Conservation (phyloP, 2,329 filamentous ascomycete species). For the Xylaria sp. region DNA sequence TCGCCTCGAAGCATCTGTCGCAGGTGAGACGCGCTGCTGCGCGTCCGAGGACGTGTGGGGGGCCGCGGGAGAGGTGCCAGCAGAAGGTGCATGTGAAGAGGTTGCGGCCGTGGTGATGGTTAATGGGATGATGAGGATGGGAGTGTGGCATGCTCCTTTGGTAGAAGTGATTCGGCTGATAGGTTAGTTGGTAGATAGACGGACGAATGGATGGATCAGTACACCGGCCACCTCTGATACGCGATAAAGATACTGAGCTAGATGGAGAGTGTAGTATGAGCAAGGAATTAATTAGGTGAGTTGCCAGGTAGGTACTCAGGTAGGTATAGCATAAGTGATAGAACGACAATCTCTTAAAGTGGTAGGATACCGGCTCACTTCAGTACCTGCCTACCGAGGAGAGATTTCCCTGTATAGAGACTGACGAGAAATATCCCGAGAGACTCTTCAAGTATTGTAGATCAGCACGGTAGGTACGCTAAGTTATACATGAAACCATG, state of each 20-base stretch:
- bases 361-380: not conserved
- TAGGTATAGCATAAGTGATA: not conserved
- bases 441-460: not conserved
- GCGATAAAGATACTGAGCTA: not conserved
- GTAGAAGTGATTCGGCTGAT: not conserved
- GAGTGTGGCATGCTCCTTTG: not conserved
- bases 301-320: no score
- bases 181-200: not conserved
- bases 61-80: conserved; percentile 55
- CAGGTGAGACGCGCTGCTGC: conserved; percentile 62
- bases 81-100: conserved; percentile 68
- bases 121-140: not conserved
- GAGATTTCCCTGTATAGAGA: not conserved
- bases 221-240: not conserved
- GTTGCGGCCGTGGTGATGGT: not conserved
- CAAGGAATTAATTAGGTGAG: not conserved
- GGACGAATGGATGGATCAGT: not conserved
- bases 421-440: not conserved
- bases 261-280: no score
- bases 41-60: conserved; percentile 57
- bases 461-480: not conserved
- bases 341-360: not conserved
- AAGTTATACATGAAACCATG: not conserved
- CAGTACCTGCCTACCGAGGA: not conserved
- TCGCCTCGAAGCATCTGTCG: conserved; percentile 57